phyloP scores from a whole-genome alignment of 805 yeast genomes.

The Zygosaccharomyces pseudorouxii region DNA sequence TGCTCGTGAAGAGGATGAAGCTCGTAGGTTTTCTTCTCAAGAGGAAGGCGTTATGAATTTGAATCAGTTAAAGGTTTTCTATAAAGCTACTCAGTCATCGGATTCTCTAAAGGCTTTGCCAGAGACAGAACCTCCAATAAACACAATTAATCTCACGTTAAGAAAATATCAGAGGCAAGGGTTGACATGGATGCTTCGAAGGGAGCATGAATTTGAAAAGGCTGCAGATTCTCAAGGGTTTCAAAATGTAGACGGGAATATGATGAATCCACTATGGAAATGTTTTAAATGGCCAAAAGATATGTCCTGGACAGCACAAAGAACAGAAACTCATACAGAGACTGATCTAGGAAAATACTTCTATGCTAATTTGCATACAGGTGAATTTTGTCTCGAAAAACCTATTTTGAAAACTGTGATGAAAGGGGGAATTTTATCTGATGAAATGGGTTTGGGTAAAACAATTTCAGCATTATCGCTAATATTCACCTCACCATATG shows the following conservation, averaged over 20 bases:
- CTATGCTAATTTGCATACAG: slow-evolving; percentile 74
- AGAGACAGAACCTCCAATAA: slow-evolving; percentile 49
- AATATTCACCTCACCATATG: slow-evolving; percentile 60
- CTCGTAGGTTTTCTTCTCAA: slow-evolving; percentile 20
- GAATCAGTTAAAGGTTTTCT: slow-evolving; percentile 73
- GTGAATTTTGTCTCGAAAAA: slow-evolving; percentile 63
- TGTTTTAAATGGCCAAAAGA: slow-evolving; percentile 69
- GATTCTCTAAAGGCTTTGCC: slow-evolving; percentile 55
- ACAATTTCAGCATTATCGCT: slow-evolving; percentile 79
- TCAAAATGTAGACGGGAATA: slow-evolving; percentile 43
- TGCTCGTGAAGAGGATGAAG: slow-evolving; percentile 9
- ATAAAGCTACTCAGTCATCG: slow-evolving; percentile 63
- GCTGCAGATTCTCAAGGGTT: slow-evolving; percentile 23
- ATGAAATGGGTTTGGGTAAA: slow-evolving; percentile 96
- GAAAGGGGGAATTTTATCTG: slow-evolving; percentile 86
- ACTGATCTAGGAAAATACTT: slow-evolving; percentile 36
- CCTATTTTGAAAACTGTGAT: slow-evolving; percentile 60
- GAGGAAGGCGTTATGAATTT: slow-evolving; percentile 45
- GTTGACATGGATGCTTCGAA: slow-evolving; percentile 79
- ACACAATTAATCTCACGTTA: slow-evolving; percentile 51
- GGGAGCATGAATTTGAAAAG: slow-evolving; percentile 57
- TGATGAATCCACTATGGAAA: slow-evolving; percentile 83
- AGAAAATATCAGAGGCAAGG: slow-evolving; percentile 83
- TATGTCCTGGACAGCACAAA: slow-evolving; percentile 37
- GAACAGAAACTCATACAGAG: slow-evolving; percentile 16